Evolutionary conservation across 345 rosid species (phyloP), one percentile per base, ranked within the genome.

Genomic region (Boechera stricta): DNA sequence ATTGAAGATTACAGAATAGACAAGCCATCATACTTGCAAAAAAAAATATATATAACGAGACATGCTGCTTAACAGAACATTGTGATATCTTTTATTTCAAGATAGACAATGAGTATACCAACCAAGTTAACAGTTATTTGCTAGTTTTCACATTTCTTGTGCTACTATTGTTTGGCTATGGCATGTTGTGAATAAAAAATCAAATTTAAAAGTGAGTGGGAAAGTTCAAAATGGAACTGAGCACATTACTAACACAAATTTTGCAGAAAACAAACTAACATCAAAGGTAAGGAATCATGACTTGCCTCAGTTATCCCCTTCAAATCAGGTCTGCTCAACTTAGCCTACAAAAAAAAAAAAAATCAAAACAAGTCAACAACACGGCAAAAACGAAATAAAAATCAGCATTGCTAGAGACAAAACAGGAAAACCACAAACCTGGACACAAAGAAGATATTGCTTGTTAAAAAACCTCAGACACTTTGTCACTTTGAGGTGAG

Each of bases 301-400:
- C 93, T 74, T 88, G 80, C 98, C 96, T 86, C 83, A n/a, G 92
- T 57, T 57, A 87, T 36, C 24, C 93, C 97, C 84, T 91, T 95
- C 77, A 95, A 68, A 73, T 95, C 97, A 55, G 99, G 93, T 75
- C 98, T 87, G 71, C 74, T 88, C 73, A 85, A 62, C 76, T 79
- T 69, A n/a, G 31, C 74, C 78, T 78, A 35, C 26, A 8, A 38
- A 48, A 7, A 10, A 18, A 10, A 18, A 18, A 72, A 2, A 8
- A 21, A 47, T 13, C 31, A 45, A 41, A 38, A 42, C 69, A 66
- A 61, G 64, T 64, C 71, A 67, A 68, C 36, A 64, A 49, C 57
- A 11, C 33, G 55, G 4, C 31, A 29, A 39, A 56, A 56, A 68
- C 54, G 41, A 60, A 18, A 44, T 7, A 4, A 6, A 1, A 6